phyloP scores from a whole-genome alignment of 169 alveolate species.

The Plasmodium malariae region DNA sequence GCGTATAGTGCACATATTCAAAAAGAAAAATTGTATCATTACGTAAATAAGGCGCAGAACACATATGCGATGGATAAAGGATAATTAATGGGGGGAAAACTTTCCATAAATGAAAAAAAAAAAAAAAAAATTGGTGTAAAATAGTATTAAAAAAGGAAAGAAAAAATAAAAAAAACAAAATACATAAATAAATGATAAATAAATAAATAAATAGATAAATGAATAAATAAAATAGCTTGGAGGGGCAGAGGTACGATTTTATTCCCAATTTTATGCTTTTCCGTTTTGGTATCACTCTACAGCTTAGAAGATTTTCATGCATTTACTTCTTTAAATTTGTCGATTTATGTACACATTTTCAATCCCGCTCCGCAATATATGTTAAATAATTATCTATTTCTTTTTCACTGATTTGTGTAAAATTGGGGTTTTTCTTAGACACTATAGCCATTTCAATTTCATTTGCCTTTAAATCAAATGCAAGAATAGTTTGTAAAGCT shows the following conservation, averaged over 20 bases:
- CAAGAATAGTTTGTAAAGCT: slow-evolving; percentile 84
- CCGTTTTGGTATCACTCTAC: not conserved
- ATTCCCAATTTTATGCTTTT: not conserved
- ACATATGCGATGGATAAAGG: too few species aligned
- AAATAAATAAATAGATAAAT: too few species aligned
- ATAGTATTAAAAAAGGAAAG: too few species aligned
- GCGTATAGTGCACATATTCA: too few species aligned
- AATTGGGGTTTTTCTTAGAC: slow-evolving; percentile 88
- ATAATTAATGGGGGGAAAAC: too few species aligned
- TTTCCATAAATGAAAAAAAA: too few species aligned
- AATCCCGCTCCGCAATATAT: slow-evolving; percentile 91
- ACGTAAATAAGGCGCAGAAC: too few species aligned
- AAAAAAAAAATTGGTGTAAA: too few species aligned
- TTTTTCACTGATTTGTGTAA: slow-evolving; percentile 89
- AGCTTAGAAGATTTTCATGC: not conserved
- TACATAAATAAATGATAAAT: too few species aligned
- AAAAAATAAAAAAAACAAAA: not conserved
- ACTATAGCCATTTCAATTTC: slow-evolving; percentile 94
- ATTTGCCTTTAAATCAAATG: slow-evolving; percentile 89
- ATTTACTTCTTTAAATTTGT: not conserved
- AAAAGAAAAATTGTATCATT: too few species aligned
- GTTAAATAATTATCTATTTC: slow-evolving; percentile 91
- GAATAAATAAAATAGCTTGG: too few species aligned
- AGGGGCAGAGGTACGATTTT: too few species aligned
- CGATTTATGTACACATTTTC: not conserved